Base-by-base conservation (phyloP, 805 yeast genomes). In the Teunomyces funiuensis region DNA sequence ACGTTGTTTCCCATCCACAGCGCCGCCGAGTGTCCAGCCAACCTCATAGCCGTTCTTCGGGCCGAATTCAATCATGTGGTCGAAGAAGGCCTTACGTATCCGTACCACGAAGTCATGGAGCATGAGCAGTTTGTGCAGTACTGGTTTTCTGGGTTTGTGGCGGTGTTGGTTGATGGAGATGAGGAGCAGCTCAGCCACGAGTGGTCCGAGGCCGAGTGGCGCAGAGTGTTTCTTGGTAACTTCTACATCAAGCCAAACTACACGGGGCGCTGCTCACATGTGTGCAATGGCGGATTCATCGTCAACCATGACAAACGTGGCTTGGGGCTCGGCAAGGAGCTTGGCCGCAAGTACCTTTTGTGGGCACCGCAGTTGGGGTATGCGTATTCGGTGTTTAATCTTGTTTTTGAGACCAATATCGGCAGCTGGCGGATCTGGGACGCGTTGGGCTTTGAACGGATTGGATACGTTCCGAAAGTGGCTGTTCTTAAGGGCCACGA, bases 161-260 rank as follows among this genome's bases (percentile, higher is more conserved):
- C 83, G 0, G 65, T 88, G 3, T 60, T 87, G 52, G 55, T 88
- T 5, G 69, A 69, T 15, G 74, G 73, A 2, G 53, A 57, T 5
- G 49, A 55, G 38, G 17, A 44, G 2, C 40, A 51, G 2, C 22
- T 53, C n/a, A 38, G 47, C 1, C n/a, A 23, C 34, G 9, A 23
- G 19, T 17, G 13, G 15, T 17, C 34, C 8, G 37, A 46, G 13
- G 34, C 36, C 2, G 43, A 40, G 2, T 79, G 84, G 81, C 63
- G 68, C 4, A 55, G 66, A 0, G 48, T 52, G 5, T 76, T 81
- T 45, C 58, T 88, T 33, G 97, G 97, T 1, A 77, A 85, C 2
- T 85, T 83, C 58, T 86, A 83, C 60, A 71, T 89, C 53, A 88
- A 86, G 55, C 96, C 98, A 13, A 90, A 90, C 61, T 90, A 89